Evolutionary conservation across 805 yeast species (phyloP), one percentile per base, ranked within the genome.

Genomic region (Pichia scutulata): DNA sequence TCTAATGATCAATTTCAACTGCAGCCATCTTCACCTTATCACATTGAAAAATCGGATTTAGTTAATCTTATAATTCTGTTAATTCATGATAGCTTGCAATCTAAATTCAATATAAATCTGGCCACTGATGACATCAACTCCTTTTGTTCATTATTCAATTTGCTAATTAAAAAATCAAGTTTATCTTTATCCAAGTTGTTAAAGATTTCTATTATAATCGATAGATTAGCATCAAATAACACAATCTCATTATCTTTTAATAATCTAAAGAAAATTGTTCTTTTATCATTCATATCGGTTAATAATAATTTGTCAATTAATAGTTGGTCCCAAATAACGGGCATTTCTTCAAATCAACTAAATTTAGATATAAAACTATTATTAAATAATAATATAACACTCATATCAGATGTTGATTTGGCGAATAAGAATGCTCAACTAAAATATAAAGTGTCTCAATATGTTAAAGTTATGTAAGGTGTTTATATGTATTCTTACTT

Each of bases 21-120:
- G 3, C 33, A 12, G 3, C n/a, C 33, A 3, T 13, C 33, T 22
- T 12, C 25, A 33, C 37, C 18, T 16, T n/a, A 18, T 33, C 37
- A 33, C n/a, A 39, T 16, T 6, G 30, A 41, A n/a, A 47, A 47
- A 21, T 33, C 43, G 18, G 48, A 50, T 7, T 23, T 51, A 14
- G 46, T 48, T 16, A 39, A 43, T n/a, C 16, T 48, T 9, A 46
- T 47, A n/a, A 21, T 51, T 24, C 14, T 28, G n/a, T 22, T 51
- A 13, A 24, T 45, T 28, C 21, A 40, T 36, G 52, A 50, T 33
- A 39, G 45, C 5, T 19, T 46, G 8, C 41, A 51, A 14, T 21
- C 42, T 5, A 44, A 49, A 39, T 50, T 47, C 26, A 39, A 47
- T 25, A 19, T 50, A n/a, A 19, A 44, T 9, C 39, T 42, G 12